Conservation (phyloP, 2,329 filamentous ascomycete genomes). For the Calycina herbarum region DNA sequence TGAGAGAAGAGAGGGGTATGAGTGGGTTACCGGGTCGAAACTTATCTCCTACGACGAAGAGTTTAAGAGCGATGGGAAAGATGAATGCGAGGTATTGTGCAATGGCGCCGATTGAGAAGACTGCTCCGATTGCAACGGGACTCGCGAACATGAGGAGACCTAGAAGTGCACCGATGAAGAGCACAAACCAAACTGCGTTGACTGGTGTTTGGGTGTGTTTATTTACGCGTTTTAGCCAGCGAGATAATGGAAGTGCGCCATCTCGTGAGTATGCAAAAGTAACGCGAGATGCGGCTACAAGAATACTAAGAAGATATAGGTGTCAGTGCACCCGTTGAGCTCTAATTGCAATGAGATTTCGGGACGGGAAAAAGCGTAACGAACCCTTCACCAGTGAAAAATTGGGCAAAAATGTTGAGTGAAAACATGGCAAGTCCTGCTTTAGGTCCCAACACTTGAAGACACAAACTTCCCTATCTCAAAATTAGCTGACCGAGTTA, state of each 20-base stretch:
- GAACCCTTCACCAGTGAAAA: conserved; percentile 70
- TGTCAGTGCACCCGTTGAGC: neutral
- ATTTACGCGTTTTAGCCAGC: conserved; percentile 61
- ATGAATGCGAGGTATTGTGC: conserved; percentile 64
- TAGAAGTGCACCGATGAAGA: conserved; percentile 56
- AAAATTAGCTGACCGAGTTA: neutral
- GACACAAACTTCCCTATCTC: conserved; percentile 53
- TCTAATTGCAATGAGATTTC: too few species aligned
- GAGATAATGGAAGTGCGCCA: conserved; percentile 64
- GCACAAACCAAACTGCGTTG: conserved; percentile 70
- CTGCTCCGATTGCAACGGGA: conserved; percentile 60
- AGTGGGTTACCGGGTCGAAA: conserved; percentile 57
- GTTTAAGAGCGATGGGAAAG: conserved; percentile 57
- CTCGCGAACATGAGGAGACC: conserved; percentile 67
- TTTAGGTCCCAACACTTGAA: conserved; percentile 62
- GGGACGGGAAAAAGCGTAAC: too few species aligned
- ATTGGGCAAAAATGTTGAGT: conserved; percentile 67
- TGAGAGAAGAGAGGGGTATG: neutral
- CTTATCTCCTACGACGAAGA: conserved; percentile 59
- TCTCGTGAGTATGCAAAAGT: conserved; percentile 74
- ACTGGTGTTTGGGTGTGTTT: conserved; percentile 62
- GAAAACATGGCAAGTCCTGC: conserved; percentile 62
- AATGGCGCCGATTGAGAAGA: conserved; percentile 71
- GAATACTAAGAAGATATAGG: conserved; percentile 40
- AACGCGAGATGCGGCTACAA: conserved; percentile 64